phyloP scores from a whole-genome alignment of 352 stramenopile species.

The Pythium rhizo-oryzae region DNA sequence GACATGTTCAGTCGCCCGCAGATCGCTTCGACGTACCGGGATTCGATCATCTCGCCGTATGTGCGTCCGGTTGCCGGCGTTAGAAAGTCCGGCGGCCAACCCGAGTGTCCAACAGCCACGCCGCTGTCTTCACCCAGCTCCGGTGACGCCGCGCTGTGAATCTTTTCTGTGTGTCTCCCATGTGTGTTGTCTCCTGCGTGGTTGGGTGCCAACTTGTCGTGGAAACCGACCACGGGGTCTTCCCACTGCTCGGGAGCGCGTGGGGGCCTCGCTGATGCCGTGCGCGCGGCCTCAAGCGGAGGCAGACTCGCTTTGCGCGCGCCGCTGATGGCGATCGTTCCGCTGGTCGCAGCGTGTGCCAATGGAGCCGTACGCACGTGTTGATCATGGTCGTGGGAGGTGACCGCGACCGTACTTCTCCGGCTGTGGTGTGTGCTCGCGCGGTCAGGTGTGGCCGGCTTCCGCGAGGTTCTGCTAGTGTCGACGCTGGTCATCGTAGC shows the following conservation, averaged over 20 bases:
- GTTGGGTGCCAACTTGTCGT: background rate
- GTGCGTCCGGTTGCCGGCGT: background rate
- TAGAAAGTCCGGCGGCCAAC: background rate
- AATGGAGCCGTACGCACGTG: no score
- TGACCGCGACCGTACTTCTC: background rate
- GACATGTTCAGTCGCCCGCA: background rate
- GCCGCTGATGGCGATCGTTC: background rate
- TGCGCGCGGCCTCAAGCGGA: background rate
- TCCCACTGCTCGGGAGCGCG: background rate
- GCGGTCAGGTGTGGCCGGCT: background rate
- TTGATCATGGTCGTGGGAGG: background rate
- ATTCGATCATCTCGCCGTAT: background rate
- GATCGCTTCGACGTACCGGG: background rate
- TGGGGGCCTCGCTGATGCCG: background rate
- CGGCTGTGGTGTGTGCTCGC: background rate
- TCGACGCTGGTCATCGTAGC: no score
- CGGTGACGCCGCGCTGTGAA: no score
- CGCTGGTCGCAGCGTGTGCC: background rate
- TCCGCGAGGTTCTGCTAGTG: background rate
- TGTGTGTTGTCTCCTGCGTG: background rate
- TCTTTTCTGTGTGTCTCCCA: no score
- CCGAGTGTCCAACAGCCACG: background rate
- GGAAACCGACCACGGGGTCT: background rate
- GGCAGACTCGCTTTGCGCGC: background rate
- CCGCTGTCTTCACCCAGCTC: no score